Percentiles rank a stretch among this genome's conserved stretches.
phyloP scores from a whole-genome alignment of 495 filamentous ascomycete species.

The Penicillium desertorum region DNA sequence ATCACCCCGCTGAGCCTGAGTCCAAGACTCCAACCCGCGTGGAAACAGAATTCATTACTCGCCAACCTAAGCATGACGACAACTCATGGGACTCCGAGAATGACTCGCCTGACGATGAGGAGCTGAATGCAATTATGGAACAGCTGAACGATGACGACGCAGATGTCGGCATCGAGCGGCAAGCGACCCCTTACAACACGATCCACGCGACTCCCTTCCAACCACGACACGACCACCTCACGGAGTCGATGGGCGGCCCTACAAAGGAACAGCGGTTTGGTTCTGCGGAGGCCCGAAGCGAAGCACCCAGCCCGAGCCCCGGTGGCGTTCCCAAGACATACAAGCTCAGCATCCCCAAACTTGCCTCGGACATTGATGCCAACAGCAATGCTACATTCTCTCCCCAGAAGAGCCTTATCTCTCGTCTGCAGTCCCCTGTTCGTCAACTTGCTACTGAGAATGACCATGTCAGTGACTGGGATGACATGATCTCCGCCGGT shows the following conservation, averaged over 20 bases:
- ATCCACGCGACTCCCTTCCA: constrained; percentile 29
- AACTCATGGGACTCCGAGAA: constrained; percentile 27
- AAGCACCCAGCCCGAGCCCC: constrained; percentile 75
- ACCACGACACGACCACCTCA: constrained; percentile 31
- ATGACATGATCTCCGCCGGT: constrained; percentile 75
- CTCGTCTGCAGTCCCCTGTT: constrained; percentile 54
- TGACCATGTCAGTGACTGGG: constrained; percentile 83
- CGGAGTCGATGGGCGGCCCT: constrained; percentile 42
- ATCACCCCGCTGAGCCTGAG: constrained; percentile 13
- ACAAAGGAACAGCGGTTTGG: constrained; percentile 58
- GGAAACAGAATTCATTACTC: constrained; percentile 2
- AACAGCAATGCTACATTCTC: constrained; percentile 42
- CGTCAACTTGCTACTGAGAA: constrained; percentile 66
- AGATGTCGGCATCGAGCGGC: constrained; percentile 67
- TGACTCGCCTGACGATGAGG: constrained; percentile 63
- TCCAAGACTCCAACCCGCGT: constrained; percentile 14
- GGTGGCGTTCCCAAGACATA: constrained; percentile 53
- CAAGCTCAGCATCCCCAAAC: constrained; percentile 45
- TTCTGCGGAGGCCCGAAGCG: constrained; percentile 59
- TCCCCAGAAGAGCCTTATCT: constrained; percentile 39
- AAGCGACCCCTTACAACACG: constrained; percentile 40
- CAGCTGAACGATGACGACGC: constrained; percentile 71
- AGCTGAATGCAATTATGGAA: constrained; percentile 84
- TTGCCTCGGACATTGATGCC: constrained; percentile 42
- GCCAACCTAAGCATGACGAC: constrained; percentile 9